These are phyloP conservation scores for Kitagawia praeruptora DNA, from an alignment of 129 eudicot species.

Conservation along the genomic window DNA sequence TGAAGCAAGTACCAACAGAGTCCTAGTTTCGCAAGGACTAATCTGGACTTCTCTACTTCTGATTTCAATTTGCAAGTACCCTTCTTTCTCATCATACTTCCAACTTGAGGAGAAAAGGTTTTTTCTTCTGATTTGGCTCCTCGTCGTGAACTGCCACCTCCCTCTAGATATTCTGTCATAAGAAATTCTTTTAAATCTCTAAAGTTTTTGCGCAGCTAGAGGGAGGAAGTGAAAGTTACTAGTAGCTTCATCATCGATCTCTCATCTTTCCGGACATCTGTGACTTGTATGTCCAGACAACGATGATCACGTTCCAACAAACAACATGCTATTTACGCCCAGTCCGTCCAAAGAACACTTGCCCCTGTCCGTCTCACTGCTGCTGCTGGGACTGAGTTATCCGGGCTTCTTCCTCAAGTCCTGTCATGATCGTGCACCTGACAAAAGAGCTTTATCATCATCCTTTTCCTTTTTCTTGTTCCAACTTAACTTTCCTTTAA, in stretches of 20 bases:
- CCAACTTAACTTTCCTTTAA: conserved; percentile 30
- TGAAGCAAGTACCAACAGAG: not conserved
- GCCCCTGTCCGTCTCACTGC: not conserved
- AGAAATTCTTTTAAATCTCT: too few species aligned
- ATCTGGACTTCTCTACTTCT: conserved; percentile 19
- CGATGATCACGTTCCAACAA: not conserved
- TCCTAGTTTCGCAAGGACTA: not conserved
- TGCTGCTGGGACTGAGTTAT: not conserved
- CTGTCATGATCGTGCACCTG: not conserved
- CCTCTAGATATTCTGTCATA: conserved; percentile 17
- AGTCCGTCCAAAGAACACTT: too few species aligned
- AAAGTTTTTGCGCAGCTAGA: not conserved
- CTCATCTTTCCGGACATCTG: conserved; percentile 40
- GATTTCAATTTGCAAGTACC: conserved; percentile 29
- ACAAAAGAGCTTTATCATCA: conserved; percentile 17
- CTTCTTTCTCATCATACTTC: conserved; percentile 71
- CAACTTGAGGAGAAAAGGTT: conserved; percentile 60
- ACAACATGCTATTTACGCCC: not conserved
- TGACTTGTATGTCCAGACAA: not conserved
- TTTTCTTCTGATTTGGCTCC: conserved; percentile 59
- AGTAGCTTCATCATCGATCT: conserved; percentile 50
- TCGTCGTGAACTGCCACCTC: conserved; percentile 55
- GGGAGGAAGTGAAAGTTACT: not conserved
- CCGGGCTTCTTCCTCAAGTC: not conserved
- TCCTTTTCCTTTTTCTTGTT: conserved; percentile 24